Base-by-base conservation (phyloP, 495 filamentous ascomycete species). In the Trichoderma reesei region DNA sequence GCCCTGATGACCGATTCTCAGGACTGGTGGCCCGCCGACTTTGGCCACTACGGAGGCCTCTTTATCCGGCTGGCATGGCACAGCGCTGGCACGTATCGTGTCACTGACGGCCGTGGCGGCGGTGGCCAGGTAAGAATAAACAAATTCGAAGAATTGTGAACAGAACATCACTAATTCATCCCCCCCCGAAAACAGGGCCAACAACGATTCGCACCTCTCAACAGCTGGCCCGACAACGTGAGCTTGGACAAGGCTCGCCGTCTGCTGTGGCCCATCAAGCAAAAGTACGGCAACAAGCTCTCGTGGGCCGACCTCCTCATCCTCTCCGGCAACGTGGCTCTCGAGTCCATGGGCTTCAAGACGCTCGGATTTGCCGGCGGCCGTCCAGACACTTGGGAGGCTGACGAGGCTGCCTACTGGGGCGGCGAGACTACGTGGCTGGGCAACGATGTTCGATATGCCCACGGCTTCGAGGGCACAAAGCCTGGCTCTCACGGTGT, bases 61-160 rank as follows among this genome's bases (percentile, higher is more conserved):
- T 89, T 90, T 72, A 78, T 90, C 73, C 86, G 87, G 59, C 86
- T 89, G 85, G 87, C 87, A 59, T 90, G 87, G 87, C 87, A 90
- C 79, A 85, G 84, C 68, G 82, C 87, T 34, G 87, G 87, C 59
- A 63, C 61, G 59, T 90, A 90, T 75, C 85, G 87, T 66, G 82
- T 87, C 72, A 80, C 78, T 46, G 87, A 90, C 68, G 87, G 87
- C 60, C 86, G 87, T 66, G 87, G 87, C 63, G 87, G 87, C 67
- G 86, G 85, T 68, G 87, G 86, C 48, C 75, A 83, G 68, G 87
- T 85, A 34, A 86, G 89, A 75, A 2, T 11, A 14, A n/a, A 33
- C 5, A 33, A 7, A 34, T 20, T 6, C 56, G 26, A 26, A 26
- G 1, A 26, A 26, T 20, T 16, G 3, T 8, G 3, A 60, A 9